A percentile compares a stretch with the other conserved stretches of the same genome.
Conservation (phyloP, 345 rosid genomes). For the Eucalyptus marginata region DNA sequence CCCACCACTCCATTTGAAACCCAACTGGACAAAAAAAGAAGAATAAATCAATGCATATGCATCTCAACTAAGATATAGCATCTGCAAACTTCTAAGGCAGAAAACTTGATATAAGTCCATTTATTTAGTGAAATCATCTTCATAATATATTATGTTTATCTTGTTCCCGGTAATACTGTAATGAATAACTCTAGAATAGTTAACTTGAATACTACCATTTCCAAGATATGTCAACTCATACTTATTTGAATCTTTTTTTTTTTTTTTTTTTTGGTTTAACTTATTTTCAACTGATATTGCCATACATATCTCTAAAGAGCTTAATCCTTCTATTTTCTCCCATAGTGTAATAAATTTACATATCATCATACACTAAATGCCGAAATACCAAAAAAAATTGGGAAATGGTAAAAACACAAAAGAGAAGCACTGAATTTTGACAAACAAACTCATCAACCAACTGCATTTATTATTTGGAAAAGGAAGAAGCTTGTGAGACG, state of each 20-base stretch:
- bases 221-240: not conserved
- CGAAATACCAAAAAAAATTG: not conserved
- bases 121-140: not conserved
- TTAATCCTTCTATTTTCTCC: not conserved
- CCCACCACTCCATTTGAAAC: slow-evolving; percentile 95
- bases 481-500: not conserved
- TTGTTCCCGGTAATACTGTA: not conserved
- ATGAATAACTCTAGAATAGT: not conserved
- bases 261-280: not conserved
- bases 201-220: not conserved
- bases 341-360: not conserved
- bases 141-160: not conserved
- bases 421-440: not conserved
- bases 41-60: not conserved
- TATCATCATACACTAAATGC: not conserved
- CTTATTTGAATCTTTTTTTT: not conserved
- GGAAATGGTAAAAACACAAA: not conserved
- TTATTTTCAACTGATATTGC: not conserved
- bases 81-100: not conserved
- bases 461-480: not conserved
- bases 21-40: slow-evolving; percentile 39
- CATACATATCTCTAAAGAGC: not conserved
- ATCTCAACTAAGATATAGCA: not conserved
- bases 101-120: not conserved
- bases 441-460: not conserved